Evolutionary conservation across 2,329 filamentous ascomycete species (phyloP), one percentile per base, ranked within the genome.

Genomic region (Cercospora sesami): DNA sequence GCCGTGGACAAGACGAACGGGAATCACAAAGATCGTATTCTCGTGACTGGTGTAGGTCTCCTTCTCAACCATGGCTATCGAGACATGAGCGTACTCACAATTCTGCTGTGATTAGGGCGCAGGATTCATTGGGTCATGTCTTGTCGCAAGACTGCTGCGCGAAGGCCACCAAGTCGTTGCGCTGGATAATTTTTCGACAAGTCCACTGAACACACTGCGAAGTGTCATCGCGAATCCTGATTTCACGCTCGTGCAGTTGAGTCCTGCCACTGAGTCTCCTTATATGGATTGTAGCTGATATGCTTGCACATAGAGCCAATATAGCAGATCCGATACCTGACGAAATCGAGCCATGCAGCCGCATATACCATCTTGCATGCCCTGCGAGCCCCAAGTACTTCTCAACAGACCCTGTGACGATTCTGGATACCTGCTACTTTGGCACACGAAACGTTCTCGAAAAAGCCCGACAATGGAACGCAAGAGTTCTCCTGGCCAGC

Each of bases 71-170:
- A 26, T 26, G 26, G 26, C 26, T 2, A 26, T 26, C 26, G 26
- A 26, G 26, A 26, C 26, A 26, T 26, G 26, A 26, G 26, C 26
- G 26, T 26, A 26, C 26, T 26, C 26, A 26, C 26, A 26, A 5
- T 26, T 26, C 26, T 5, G 26, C 26, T 26, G 26, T 26, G 26
- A 26, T 26, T 26, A 61, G 59, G 59, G 59, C 33, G 59, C 59
- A 28, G 59, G 59, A 9, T 61, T 61, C 36, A 61, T 61, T 14
- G 59, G 59, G 8, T 61, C 59, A 30, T 28, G 59, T 48, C 36
- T 61, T 12, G 59, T 61, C 1, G 9, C 23, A 9, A 30, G 28
- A 3, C 21, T 61, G 6, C 59, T 61, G 8, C 36, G 6, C 1
- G 28, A 61, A 18, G 59, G 59, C 28, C 14, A 61, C 59, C 8